Base-by-base conservation (phyloP, 2,329 filamentous ascomycete species). In the Calonectria pauciramosa region DNA sequence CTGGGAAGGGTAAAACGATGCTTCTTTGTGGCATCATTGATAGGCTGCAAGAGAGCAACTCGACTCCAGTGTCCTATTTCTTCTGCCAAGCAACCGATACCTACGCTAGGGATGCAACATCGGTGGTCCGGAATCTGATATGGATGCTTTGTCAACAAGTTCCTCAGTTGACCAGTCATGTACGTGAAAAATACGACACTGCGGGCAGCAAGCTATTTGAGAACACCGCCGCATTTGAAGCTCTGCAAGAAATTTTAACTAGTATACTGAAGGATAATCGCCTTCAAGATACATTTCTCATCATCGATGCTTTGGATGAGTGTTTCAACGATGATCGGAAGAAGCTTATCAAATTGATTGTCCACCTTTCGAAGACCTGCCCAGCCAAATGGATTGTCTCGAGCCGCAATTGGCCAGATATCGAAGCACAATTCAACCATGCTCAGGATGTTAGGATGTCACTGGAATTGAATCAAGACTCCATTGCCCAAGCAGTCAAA, bases 31-130 rank as follows among this genome's bases (percentile, higher is more conserved):
- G 81, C 26, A 82, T 83, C 38, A 79, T 83, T 23, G 56, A 84
- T 13, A n/a, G n/a, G n/a, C n/a, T n/a, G n/a, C n/a, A n/a, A n/a
- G n/a, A n/a, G n/a, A n/a, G n/a, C n/a, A n/a, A n/a, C n/a, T n/a
- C n/a, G n/a, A n/a, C n/a, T n/a, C n/a, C n/a, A n/a, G n/a, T n/a
- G n/a, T n/a, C 77, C 6, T 80, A 73, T 73, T 88, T 88, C 79
- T 89, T 89, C 78, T 90, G 86, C 73, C 85, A 90, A 71, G 84
- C 81, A 6, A 85, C 84, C 8, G 0, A 74, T 87, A 10, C 88
- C n/a, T n/a, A n/a, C n/a, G n/a, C n/a, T n/a, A 36, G 87, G 68
- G 87, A 76, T 60, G 85, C 86, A 1, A 83, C 78, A 0, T 81
- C 87, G 2, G 85, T 89, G 0, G 76, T 90, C 5, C 84, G 86